Conservation (phyloP, 1,139 yeast species). For the Kodamaea sp. region DNA sequence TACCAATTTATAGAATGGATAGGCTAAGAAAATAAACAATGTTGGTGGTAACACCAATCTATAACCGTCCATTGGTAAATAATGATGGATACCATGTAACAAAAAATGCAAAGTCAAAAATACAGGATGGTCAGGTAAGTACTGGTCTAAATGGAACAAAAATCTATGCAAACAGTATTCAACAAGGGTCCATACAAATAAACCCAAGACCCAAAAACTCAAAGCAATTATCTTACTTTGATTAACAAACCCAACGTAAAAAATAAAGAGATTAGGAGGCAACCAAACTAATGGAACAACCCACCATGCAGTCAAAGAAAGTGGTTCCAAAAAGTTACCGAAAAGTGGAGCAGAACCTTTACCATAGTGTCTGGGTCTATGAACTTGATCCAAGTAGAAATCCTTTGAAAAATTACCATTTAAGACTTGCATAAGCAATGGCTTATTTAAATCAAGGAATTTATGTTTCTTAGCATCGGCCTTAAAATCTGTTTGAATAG, state of each 20-base stretch:
- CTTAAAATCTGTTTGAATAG: constrained; percentile 72
- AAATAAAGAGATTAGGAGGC: constrained; percentile 62
- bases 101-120: constrained; percentile 82
- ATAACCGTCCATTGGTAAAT: constrained; percentile 91
- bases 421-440: constrained; percentile 76
- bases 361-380: constrained; percentile 85
- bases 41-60: constrained; percentile 97
- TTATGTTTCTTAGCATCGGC: constrained; percentile 73
- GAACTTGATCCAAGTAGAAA: constrained; percentile 92
- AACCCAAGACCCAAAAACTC: constrained; percentile 56
- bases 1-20: constrained; percentile 41
- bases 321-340: constrained; percentile 47
- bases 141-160: constrained; percentile 83
- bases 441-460: constrained; percentile 80
- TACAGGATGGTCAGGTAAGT: constrained; percentile 74
- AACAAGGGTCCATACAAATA: constrained; percentile 86
- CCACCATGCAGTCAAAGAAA: constrained; percentile 52
- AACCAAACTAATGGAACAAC: constrained; percentile 88
- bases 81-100: constrained; percentile 95
- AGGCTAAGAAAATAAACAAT: constrained; percentile 50
- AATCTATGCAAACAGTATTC: constrained; percentile 89
- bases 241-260: constrained; percentile 38
- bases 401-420: constrained; percentile 74
- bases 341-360: constrained; percentile 81
- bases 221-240: constrained; percentile 35